Evolutionary conservation across 2,329 filamentous ascomycete species (phyloP).

Genomic region (Colletotrichum simmondsii): DNA sequence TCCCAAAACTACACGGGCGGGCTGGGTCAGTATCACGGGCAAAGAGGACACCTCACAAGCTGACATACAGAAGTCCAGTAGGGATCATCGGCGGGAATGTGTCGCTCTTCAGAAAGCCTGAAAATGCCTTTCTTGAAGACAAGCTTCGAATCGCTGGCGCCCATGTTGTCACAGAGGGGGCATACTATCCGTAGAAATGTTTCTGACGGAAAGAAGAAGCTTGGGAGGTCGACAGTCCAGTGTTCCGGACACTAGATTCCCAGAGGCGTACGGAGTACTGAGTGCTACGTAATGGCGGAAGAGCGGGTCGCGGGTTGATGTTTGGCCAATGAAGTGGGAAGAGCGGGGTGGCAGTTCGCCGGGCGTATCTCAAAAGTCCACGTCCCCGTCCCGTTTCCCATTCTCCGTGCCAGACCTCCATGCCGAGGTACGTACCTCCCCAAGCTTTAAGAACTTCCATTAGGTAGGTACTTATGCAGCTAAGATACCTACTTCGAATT

Average conservation of each 20-base stretch:
- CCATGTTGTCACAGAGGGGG: slow-evolving; percentile 68
- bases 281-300: slow-evolving; percentile 33
- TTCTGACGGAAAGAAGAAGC: slow-evolving; percentile 28
- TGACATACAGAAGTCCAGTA: slow-evolving; percentile 90
- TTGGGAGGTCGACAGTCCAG: slow-evolving; percentile 14
- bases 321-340: slow-evolving; percentile 21
- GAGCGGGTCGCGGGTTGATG: background rate
- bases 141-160: slow-evolving; percentile 97
- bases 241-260: slow-evolving; percentile 28
- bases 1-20: slow-evolving; percentile 83
- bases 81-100: slow-evolving; percentile 86
- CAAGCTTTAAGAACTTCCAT: background rate
- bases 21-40: slow-evolving; percentile 14
- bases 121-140: slow-evolving; percentile 99
- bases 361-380: background rate
- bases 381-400: slow-evolving; percentile 1
- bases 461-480: too few relatives aligned
- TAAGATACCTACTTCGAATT: background rate
- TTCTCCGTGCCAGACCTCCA: background rate
- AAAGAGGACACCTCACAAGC: slow-evolving; percentile 27
- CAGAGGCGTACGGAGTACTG: slow-evolving; percentile 1
- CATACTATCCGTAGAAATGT: slow-evolving; percentile 28
- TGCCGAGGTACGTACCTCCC: slow-evolving; percentile 13
- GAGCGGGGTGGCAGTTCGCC: slow-evolving; percentile 24
- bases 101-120: slow-evolving; percentile 88